Conservation (phyloP, 306 rosid species). For the Medicago arabica region DNA sequence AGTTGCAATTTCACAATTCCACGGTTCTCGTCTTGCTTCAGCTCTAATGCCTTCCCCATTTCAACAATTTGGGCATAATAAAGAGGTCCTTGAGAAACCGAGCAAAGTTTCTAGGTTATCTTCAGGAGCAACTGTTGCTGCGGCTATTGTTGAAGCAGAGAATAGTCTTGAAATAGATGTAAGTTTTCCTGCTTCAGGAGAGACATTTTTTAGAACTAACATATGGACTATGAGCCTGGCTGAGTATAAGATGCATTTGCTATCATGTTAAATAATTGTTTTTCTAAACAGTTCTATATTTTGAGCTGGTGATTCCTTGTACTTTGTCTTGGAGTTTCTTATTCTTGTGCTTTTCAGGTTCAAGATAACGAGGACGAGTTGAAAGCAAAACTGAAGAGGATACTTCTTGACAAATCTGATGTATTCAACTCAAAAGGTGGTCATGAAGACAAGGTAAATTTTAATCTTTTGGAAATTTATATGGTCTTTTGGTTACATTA, state of each 20-base stretch:
- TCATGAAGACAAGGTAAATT: slow-evolving; percentile 75
- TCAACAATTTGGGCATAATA: slow-evolving; percentile 50
- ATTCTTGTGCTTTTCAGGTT: slow-evolving; percentile 49
- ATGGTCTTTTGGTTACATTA: no score
- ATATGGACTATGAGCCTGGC: slow-evolving; percentile 55
- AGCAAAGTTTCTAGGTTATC: slow-evolving; percentile 63
- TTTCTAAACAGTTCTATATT: background rate
- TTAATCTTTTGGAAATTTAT: no score
- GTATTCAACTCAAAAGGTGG: slow-evolving; percentile 68
- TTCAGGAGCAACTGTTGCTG: slow-evolving; percentile 66
- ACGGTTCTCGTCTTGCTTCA: slow-evolving; percentile 95
- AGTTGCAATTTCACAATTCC: slow-evolving; percentile 76
- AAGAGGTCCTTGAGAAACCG: slow-evolving; percentile 40
- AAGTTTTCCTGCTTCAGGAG: slow-evolving; percentile 61
- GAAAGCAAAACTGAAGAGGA: slow-evolving; percentile 77
- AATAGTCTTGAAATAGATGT: slow-evolving; percentile 74
- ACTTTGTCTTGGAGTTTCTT: slow-evolving; percentile 5
- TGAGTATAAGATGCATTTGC: slow-evolving; percentile 30
- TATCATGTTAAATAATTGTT: background rate
- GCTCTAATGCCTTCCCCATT: slow-evolving; percentile 78
- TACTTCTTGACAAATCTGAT: slow-evolving; percentile 87
- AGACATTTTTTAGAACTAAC: slow-evolving; percentile 51
- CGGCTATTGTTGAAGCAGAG: slow-evolving; percentile 95
- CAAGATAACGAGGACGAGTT: slow-evolving; percentile 80
- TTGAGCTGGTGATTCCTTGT: slow-evolving; percentile 12